Evolutionary conservation across 2,329 filamentous ascomycete genomes (phyloP).

Genomic region (Cordyceps cateniannulata): DNA sequence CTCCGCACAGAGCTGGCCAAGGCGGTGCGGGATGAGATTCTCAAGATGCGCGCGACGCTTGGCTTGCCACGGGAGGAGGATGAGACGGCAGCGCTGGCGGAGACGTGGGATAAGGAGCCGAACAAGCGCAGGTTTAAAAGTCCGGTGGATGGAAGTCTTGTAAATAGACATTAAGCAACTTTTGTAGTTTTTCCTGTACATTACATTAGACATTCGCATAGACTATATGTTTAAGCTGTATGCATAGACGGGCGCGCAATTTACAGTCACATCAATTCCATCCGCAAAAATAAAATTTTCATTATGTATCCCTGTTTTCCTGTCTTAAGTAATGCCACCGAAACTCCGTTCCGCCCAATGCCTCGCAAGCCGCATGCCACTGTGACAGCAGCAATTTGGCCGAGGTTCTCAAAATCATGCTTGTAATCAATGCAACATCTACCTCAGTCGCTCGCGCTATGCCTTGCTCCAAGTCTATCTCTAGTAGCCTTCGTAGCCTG

Average conservation of each 20-base stretch:
- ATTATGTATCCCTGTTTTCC: conserved; percentile 3
- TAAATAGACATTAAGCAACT: conserved; percentile 30
- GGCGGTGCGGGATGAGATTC: conserved; percentile 70
- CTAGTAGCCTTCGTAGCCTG: conserved; percentile 32
- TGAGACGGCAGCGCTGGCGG: conserved; percentile 65
- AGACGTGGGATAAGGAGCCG: conserved; percentile 65
- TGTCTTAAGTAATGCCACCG: conserved; percentile 3
- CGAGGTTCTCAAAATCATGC: not conserved
- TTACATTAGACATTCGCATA: not conserved
- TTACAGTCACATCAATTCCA: not conserved
- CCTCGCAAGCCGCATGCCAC: not conserved
- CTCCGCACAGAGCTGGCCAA: conserved; percentile 69
- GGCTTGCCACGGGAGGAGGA: conserved; percentile 75
- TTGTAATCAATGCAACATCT: not conserved
- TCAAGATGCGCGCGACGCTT: conserved; percentile 65
- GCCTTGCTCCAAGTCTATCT: not conserved
- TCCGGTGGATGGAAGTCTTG: conserved; percentile 46
- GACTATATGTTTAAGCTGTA: not conserved
- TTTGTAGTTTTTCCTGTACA: conserved; percentile 1
- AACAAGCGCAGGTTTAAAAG: conserved; percentile 44
- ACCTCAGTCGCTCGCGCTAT: not conserved
- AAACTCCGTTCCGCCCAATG: conserved; percentile 9
- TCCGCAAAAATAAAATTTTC: not conserved
- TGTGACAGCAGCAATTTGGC: not conserved
- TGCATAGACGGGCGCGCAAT: not conserved